Evolutionary conservation across 805 yeast genomes (phyloP).

Genomic region (Lachancea cidri): DNA sequence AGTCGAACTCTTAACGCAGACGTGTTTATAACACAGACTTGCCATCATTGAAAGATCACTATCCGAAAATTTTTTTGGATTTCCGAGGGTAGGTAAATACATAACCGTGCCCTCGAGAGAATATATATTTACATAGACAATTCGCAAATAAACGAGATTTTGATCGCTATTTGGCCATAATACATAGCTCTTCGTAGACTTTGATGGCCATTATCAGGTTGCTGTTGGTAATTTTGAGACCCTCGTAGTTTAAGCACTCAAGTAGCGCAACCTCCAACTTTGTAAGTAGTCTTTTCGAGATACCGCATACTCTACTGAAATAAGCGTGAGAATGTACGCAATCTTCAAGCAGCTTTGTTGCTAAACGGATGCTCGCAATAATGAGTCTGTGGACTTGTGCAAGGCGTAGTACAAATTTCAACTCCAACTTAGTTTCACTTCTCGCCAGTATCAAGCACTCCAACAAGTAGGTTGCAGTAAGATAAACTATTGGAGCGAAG

Average conservation of each 20-base stretch:
- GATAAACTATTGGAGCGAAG: conserved; percentile 24
- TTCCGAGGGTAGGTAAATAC: background rate
- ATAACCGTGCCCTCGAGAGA: background rate
- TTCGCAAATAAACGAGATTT: background rate
- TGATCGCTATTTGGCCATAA: background rate
- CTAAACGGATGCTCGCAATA: conserved; percentile 40
- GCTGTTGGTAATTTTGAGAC: conserved; percentile 14
- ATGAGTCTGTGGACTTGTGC: conserved; percentile 40
- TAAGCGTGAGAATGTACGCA: conserved; percentile 40
- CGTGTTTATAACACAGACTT: background rate
- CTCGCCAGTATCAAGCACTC: conserved; percentile 19
- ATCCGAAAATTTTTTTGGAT: background rate
- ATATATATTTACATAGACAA: background rate
- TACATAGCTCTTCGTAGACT: conserved; percentile 12
- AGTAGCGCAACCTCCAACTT: conserved; percentile 24
- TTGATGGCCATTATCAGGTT: conserved; percentile 11
- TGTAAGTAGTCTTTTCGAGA: conserved; percentile 30
- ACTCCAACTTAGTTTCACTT: conserved; percentile 6
- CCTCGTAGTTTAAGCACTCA: conserved; percentile 15
- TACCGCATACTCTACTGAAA: conserved; percentile 45
- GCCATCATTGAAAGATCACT: background rate
- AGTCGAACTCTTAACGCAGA: background rate
- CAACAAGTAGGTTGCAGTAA: conserved; percentile 23
- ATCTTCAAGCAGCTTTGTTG: conserved; percentile 46
- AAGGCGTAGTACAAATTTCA: conserved; percentile 31